Conservation (phyloP, 2,329 filamentous ascomycete species). For the Tolypocladium capitatum region DNA sequence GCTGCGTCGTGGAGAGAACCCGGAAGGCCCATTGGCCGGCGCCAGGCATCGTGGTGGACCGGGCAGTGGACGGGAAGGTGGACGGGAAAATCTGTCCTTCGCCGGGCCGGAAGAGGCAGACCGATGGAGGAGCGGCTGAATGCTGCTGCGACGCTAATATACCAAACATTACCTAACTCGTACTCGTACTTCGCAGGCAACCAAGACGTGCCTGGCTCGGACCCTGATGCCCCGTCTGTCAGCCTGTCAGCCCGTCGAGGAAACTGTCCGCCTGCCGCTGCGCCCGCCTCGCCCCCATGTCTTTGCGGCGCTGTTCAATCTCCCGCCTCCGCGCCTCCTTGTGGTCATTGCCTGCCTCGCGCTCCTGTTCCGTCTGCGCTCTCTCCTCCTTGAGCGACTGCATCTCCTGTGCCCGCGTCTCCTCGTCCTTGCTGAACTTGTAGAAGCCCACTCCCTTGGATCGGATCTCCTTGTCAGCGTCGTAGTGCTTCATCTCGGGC, state of each 20-base stretch:
- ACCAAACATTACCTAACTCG: no score
- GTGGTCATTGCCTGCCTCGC: conserved; percentile 40
- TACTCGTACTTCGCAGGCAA: no score
- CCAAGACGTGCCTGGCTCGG: not conserved
- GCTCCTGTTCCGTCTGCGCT: conserved; percentile 51
- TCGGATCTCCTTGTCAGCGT: conserved; percentile 69
- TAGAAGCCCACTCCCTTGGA: conserved; percentile 88
- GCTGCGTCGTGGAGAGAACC: not conserved
- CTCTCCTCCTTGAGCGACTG: conserved; percentile 53
- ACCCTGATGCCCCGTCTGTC: conserved; percentile 4
- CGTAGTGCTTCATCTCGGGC: conserved; percentile 71
- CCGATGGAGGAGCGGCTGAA: not conserved
- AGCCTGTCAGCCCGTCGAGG: conserved; percentile 43
- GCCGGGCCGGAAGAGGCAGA: not conserved
- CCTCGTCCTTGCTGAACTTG: conserved; percentile 69
- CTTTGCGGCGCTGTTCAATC: conserved; percentile 49
- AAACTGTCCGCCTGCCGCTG: conserved; percentile 63
- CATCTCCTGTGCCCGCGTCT: conserved; percentile 58
- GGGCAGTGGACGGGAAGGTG: no score
- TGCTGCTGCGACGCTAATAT: not conserved
- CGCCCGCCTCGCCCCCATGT: conserved; percentile 46
- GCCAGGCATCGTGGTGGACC: not conserved
- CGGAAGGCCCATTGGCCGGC: not conserved
- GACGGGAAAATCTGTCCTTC: not conserved
- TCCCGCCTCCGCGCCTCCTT: conserved; percentile 45